Percentiles rank a stretch among this genome's conserved stretches.
Conservation (phyloP, 306 rosid genomes). For the Argentina anserina region DNA sequence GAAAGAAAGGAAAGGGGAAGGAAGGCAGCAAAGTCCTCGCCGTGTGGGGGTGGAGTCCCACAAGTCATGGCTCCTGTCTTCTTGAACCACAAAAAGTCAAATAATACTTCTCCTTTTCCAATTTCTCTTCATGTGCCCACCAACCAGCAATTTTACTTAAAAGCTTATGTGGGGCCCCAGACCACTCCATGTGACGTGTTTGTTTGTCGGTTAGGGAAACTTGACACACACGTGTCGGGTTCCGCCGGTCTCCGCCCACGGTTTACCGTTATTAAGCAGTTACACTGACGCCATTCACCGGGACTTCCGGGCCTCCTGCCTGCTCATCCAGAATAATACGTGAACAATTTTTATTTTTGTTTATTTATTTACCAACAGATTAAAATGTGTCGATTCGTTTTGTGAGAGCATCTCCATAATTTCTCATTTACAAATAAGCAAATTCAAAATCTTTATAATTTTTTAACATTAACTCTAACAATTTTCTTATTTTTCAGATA, state of each 20-base stretch:
- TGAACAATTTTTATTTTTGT: not conserved
- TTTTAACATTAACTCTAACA: too few relatives aligned
- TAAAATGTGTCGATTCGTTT: too few relatives aligned
- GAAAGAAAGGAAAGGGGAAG: not conserved
- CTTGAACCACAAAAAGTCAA: slow-evolving; percentile 33
- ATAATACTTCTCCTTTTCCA: slow-evolving; percentile 7
- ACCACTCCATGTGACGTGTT: slow-evolving; percentile 44
- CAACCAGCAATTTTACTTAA: not conserved
- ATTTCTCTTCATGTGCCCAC: slow-evolving; percentile 12
- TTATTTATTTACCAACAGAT: too few relatives aligned
- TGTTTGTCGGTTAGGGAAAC: slow-evolving; percentile 30
- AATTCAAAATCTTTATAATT: too few relatives aligned
- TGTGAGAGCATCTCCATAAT: too few relatives aligned
- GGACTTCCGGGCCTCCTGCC: slow-evolving; percentile 4
- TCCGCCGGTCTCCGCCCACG: not conserved
- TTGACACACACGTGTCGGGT: slow-evolving; percentile 4
- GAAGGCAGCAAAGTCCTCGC: not conserved
- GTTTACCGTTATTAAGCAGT: slow-evolving; percentile 10
- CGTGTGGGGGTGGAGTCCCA: slow-evolving; percentile 21
- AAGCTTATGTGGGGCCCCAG: not conserved
- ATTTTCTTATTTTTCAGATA: too few relatives aligned
- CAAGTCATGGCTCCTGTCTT: slow-evolving; percentile 19
- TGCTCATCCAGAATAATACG: not conserved
- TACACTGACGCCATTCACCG: not conserved
- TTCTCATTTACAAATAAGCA: too few relatives aligned